Evolutionary conservation across 768 basidiomycete genomes (phyloP).

Genomic region (Phlebiopsis flavidoalba): DNA sequence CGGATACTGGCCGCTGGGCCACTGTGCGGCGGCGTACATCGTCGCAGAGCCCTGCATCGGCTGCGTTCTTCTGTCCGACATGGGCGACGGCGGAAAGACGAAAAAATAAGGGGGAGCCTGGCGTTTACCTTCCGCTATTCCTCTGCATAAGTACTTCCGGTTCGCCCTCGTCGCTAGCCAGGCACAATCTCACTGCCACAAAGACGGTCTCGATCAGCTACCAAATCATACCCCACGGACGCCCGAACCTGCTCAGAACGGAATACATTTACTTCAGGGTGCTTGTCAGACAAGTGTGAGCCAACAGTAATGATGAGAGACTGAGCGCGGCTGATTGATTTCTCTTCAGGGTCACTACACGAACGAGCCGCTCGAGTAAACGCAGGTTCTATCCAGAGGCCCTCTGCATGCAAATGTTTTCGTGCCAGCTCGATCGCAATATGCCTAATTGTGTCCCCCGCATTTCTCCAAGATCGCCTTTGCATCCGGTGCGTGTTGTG

Average conservation of each 20-base stretch:
- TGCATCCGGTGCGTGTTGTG: neutral
- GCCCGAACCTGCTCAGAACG: neutral
- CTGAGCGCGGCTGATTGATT: neutral
- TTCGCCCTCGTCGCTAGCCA: conserved; percentile 7
- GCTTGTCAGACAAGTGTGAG: neutral
- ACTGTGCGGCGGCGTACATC: conserved; percentile 9
- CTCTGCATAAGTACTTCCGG: conserved; percentile 11
- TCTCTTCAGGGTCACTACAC: neutral
- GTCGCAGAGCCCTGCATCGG: conserved; percentile 1
- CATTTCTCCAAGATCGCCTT: neutral
- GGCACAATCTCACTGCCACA: conserved; percentile 17
- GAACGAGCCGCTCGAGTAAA: neutral
- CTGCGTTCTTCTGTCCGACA: conserved; percentile 10
- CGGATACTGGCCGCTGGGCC: conserved; percentile 7
- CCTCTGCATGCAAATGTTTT: too few relatives aligned
- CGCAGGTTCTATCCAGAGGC: too few relatives aligned
- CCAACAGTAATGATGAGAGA: neutral
- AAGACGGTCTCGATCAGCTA: conserved; percentile 8
- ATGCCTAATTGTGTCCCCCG: neutral
- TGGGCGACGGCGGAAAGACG: conserved; percentile 3
- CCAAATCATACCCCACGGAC: neutral
- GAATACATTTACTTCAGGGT: neutral
- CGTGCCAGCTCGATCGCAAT: neutral
- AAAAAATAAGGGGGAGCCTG: conserved; percentile 7
- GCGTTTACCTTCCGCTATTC: conserved; percentile 2